These are phyloP conservation scores for Phialocephala subalpina DNA, from an alignment of 2,329 filamentous ascomycete species.

Conservation along the genomic window DNA sequence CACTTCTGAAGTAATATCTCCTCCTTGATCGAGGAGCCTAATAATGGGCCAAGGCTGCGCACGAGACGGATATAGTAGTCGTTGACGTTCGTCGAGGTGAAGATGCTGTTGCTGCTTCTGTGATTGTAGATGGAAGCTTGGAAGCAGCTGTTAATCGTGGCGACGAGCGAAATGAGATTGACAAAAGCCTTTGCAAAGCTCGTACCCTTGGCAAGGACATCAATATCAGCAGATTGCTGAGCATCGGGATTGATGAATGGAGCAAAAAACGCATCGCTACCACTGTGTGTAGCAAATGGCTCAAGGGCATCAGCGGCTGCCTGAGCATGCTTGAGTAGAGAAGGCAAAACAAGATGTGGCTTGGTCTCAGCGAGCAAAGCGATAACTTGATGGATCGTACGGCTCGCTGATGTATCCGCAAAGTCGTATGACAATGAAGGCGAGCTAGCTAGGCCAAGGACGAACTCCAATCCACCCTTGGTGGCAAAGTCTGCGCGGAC, in stretches of 20 bases:
- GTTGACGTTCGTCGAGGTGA: conserved; percentile 81
- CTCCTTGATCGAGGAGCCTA: conserved; percentile 85
- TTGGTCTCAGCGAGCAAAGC: conserved; percentile 82
- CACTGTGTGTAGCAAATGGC: conserved; percentile 64
- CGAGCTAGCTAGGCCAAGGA: conserved; percentile 84
- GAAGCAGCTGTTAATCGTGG: conserved; percentile 78
- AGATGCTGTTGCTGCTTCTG: conserved; percentile 65
- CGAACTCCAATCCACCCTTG: conserved; percentile 79
- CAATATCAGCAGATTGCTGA: conserved; percentile 47
- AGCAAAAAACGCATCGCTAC: conserved; percentile 71
- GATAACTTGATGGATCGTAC: conserved; percentile 77
- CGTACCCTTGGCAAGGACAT: conserved; percentile 71
- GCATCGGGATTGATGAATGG: conserved; percentile 62
- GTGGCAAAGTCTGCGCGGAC: conserved; percentile 69
- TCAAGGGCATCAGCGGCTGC: conserved; percentile 72
- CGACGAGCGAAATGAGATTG: conserved; percentile 78
- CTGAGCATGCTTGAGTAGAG: conserved; percentile 78
- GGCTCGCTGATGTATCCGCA: conserved; percentile 70
- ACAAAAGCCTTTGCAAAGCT: conserved; percentile 80
- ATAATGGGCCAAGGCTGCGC: conserved; percentile 76
- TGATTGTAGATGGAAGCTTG: conserved; percentile 63
- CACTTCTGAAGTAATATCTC: conserved; percentile 77
- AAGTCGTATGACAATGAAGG: conserved; percentile 82
- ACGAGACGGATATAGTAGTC: conserved; percentile 84
- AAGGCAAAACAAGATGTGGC: conserved; percentile 82